Conservation (phyloP, 768 basidiomycete genomes). For the Podaxis carcinomalis region DNA sequence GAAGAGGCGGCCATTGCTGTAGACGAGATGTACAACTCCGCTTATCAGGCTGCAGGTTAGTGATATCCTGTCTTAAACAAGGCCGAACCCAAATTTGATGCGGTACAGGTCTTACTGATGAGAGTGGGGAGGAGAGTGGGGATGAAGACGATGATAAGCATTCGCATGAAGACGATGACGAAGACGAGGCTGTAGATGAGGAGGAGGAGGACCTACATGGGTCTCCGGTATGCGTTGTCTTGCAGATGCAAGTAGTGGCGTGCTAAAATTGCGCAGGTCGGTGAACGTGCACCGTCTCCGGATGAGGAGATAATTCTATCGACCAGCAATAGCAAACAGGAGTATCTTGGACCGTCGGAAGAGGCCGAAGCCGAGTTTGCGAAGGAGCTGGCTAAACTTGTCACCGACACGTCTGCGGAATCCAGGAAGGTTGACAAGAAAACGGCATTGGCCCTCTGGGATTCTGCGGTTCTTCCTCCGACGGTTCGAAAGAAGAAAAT, state of each 20-base stretch:
- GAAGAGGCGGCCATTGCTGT: constrained; percentile 87
- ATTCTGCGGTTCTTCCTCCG: constrained; percentile 74
- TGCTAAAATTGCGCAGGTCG: constrained; percentile 32
- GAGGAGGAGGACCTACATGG: constrained; percentile 49
- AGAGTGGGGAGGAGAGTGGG: constrained; percentile 63
- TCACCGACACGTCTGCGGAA: constrained; percentile 82
- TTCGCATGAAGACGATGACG: constrained; percentile 39
- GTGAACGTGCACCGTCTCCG: constrained; percentile 75
- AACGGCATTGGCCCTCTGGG: constrained; percentile 83
- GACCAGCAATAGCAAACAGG: constrained; percentile 49
- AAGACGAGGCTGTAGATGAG: constrained; percentile 64
- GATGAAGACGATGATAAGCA: constrained; percentile 60
- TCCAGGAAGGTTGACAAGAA: constrained; percentile 85
- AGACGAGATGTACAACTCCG: constrained; percentile 80
- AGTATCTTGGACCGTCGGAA: constrained; percentile 76
- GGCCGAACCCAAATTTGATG: not conserved
- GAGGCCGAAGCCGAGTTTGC: constrained; percentile 93
- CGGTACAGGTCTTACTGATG: constrained; percentile 19
- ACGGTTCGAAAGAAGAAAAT: constrained; percentile 59
- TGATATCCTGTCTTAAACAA: not conserved
- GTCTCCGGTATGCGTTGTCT: constrained; percentile 43
- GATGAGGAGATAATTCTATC: constrained; percentile 76
- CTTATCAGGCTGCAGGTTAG: constrained; percentile 60
- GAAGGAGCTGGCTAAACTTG: constrained; percentile 92
- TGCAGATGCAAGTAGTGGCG: not conserved